A percentile compares a stretch with the other conserved stretches of the same genome.
These are phyloP conservation scores for Plasmodium cynomolgi DNA, from an alignment of 169 alveolate genomes.

Conservation along the genomic window DNA sequence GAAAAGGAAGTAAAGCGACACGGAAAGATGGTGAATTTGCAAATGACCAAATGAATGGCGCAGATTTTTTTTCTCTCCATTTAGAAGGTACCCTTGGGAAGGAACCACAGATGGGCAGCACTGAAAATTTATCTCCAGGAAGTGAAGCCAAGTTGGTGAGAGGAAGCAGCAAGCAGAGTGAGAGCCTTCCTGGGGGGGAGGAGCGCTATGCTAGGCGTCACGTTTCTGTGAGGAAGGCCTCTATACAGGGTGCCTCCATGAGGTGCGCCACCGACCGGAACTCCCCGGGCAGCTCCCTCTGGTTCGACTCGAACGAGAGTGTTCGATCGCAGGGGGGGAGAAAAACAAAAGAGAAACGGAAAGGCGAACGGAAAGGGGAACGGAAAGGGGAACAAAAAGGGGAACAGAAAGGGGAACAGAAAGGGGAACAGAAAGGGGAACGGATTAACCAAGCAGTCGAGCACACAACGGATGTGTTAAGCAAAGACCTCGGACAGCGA, in stretches of 20 bases:
- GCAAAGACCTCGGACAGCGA: background rate
- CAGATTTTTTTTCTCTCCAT: slow-evolving; percentile 31
- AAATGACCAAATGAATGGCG: background rate
- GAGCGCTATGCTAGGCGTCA: background rate
- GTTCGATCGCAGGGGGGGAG: background rate
- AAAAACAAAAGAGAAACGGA: background rate
- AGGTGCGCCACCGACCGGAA: background rate
- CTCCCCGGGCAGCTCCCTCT: background rate
- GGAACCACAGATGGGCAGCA: background rate
- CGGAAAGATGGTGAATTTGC: background rate
- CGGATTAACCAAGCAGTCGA: background rate
- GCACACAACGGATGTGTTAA: background rate
- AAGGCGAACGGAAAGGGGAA: background rate
- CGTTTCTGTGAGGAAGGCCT: background rate
- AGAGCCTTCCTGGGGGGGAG: background rate
- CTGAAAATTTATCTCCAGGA: background rate
- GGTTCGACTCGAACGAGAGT: background rate
- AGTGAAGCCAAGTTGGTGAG: background rate
- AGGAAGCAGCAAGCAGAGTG: background rate
- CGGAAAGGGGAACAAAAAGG: too few species aligned
- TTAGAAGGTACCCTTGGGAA: slow-evolving; percentile 4
- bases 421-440: background rate
- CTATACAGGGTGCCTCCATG: background rate
- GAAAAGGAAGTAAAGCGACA: background rate
- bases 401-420: background rate